phyloP scores from a whole-genome alignment of 2,329 filamentous ascomycete species.

The Coleophoma crateriformis region DNA sequence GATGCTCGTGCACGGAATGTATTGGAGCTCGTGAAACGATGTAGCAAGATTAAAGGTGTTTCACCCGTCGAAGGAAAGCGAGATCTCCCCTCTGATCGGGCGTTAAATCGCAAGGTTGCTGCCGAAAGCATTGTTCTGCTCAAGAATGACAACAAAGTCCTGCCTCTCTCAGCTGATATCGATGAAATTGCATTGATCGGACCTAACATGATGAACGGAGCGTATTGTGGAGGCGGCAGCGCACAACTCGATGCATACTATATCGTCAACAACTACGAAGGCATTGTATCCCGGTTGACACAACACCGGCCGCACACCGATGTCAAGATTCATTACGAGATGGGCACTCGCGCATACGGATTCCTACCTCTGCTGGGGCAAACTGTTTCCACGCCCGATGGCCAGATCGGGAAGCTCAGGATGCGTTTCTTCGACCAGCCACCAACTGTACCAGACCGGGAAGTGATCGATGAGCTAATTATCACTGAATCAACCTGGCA shows the following conservation, averaged over 20 bases:
- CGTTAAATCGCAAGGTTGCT: conserved; percentile 48
- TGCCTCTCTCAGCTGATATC: conserved; percentile 40
- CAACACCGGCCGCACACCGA: neutral
- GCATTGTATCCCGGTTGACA: neutral
- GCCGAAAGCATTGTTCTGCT: conserved; percentile 55
- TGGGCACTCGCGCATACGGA: neutral
- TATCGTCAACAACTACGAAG: neutral
- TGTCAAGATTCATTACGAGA: neutral
- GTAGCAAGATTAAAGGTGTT: neutral
- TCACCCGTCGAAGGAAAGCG: neutral
- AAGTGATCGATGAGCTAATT: neutral
- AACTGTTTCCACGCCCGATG: neutral
- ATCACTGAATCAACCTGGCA: neutral
- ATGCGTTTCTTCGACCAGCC: neutral
- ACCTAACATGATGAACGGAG: conserved; percentile 46
- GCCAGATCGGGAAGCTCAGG: neutral
- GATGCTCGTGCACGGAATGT: neutral
- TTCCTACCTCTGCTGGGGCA: neutral
- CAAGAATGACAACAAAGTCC: conserved; percentile 50
- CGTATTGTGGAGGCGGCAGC: conserved; percentile 20
- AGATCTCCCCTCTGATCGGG: conserved; percentile 9
- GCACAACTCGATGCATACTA: conserved; percentile 25
- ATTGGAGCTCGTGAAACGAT: neutral
- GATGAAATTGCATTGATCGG: conserved; percentile 33
- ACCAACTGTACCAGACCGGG: neutral